Evolutionary conservation across 106 monocot species (phyloP).

Genomic region (Apostasia shenzhenica): DNA sequence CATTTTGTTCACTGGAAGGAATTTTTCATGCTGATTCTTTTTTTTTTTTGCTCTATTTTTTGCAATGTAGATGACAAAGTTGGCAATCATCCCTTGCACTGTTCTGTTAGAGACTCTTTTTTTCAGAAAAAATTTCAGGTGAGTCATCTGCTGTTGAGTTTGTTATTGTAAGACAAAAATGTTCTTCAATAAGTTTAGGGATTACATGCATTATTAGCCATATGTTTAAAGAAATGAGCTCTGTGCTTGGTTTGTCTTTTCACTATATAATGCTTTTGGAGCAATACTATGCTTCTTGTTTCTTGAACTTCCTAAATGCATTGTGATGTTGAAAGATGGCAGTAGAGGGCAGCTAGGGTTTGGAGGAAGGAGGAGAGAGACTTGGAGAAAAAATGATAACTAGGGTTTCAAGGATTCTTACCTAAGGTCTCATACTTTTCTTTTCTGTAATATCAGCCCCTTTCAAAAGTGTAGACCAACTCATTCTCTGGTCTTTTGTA

Average conservation of each 20-base stretch:
- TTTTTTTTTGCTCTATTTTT: conserved; percentile 9
- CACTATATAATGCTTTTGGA: neutral
- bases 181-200: too few species aligned
- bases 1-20: too few species aligned
- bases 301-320: neutral
- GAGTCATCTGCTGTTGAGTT: conserved; percentile 6
- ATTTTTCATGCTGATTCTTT: conserved; percentile 6
- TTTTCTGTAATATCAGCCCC: too few species aligned
- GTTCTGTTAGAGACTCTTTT: conserved; percentile 87
- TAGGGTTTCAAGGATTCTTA: too few species aligned
- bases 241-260: too few species aligned
- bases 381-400: too few species aligned
- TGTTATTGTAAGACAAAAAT: neutral
- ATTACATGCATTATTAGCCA: neutral
- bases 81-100: conserved; percentile 96
- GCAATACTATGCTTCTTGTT: neutral
- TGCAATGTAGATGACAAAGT: conserved; percentile 83
- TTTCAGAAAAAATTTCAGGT: conserved; percentile 94
- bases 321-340: neutral
- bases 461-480: too few species aligned
- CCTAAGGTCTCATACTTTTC: too few species aligned
- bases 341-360: too few species aligned
- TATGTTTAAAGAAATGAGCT: neutral
- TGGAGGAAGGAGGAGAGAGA: too few species aligned
- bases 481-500: too few species aligned